These are phyloP conservation scores for Macrocybe gigantea DNA, from an alignment of 768 basidiomycete species.

Conservation along the genomic window DNA sequence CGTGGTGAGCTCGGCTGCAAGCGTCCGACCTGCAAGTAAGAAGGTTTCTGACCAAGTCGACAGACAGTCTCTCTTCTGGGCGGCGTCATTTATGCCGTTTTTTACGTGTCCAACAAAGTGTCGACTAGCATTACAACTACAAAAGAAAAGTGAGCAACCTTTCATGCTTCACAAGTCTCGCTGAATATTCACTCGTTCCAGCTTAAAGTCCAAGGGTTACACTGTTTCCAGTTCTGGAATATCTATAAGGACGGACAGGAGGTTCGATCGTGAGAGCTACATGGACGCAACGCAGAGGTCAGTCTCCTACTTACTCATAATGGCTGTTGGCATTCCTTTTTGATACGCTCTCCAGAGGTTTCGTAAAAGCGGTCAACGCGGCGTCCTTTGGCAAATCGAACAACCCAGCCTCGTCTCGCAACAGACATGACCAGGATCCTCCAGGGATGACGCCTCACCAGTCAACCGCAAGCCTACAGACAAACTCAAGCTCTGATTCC, in stretches of 20 bases:
- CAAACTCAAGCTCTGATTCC: too few relatives aligned
- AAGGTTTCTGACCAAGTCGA: too few relatives aligned
- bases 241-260: slow-evolving; percentile 56
- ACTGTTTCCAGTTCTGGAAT: slow-evolving; percentile 55
- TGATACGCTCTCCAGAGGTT: slow-evolving; percentile 28
- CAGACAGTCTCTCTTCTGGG: slow-evolving; percentile 46
- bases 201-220: slow-evolving; percentile 53
- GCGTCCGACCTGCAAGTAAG: too few relatives aligned
- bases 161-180: not conserved
- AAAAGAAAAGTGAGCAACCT: slow-evolving; percentile 45
- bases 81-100: slow-evolving; percentile 36
- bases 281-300: slow-evolving; percentile 73
- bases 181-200: slow-evolving; percentile 13
- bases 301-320: slow-evolving; percentile 6
- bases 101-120: slow-evolving; percentile 30
- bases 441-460: too few relatives aligned
- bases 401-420: not conserved
- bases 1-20: too few relatives aligned
- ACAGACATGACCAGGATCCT: too few relatives aligned
- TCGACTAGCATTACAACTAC: slow-evolving; percentile 40
- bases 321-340: not conserved
- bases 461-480: too few relatives aligned
- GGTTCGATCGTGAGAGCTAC: slow-evolving; percentile 58
- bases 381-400: slow-evolving; percentile 33
- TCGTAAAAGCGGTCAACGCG: slow-evolving; percentile 46